Evolutionary conservation across 1,139 yeast genomes (phyloP).

Genomic region (Pichia inconspicua): DNA sequence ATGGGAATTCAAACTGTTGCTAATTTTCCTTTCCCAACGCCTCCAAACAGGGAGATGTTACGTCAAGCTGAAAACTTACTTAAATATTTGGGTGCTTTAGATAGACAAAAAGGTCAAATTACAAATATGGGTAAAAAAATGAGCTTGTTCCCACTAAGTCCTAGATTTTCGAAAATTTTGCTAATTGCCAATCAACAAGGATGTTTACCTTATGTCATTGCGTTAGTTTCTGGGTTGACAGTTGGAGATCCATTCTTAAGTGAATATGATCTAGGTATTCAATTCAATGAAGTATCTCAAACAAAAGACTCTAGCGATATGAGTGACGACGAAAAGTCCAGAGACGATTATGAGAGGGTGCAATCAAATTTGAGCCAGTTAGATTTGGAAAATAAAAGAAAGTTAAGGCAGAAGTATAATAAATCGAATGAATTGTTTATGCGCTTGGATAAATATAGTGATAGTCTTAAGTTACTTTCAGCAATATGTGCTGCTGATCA

Average conservation of each 20-base stretch:
- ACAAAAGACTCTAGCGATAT: neutral
- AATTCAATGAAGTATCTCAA: slow-evolving; percentile 19
- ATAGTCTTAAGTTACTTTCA: slow-evolving; percentile 65
- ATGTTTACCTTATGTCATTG: slow-evolving; percentile 79
- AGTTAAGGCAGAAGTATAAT: slow-evolving; percentile 40
- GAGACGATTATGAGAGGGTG: slow-evolving; percentile 32
- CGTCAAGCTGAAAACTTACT: slow-evolving; percentile 61
- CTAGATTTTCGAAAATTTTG: slow-evolving; percentile 85
- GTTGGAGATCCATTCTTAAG: slow-evolving; percentile 88
- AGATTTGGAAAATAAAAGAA: slow-evolving; percentile 37
- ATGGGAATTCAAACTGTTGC: slow-evolving; percentile 91
- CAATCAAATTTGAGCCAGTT: slow-evolving; percentile 26
- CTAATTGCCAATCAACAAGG: slow-evolving; percentile 80
- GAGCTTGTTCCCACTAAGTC: slow-evolving; percentile 89
- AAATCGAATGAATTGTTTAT: slow-evolving; percentile 55
- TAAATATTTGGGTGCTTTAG: slow-evolving; percentile 73
- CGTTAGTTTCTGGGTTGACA: slow-evolving; percentile 85
- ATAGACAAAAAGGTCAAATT: slow-evolving; percentile 37
- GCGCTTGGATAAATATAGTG: slow-evolving; percentile 63
- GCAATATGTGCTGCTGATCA: slow-evolving; percentile 89
- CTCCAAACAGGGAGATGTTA: slow-evolving; percentile 64
- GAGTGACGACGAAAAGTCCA: slow-evolving; percentile 19
- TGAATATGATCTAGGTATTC: slow-evolving; percentile 63
- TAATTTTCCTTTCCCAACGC: slow-evolving; percentile 95
- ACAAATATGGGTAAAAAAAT: slow-evolving; percentile 78